Conservation (phyloP, 2,329 filamentous ascomycete species). For the Aspergillus fumigatiaffinis region DNA sequence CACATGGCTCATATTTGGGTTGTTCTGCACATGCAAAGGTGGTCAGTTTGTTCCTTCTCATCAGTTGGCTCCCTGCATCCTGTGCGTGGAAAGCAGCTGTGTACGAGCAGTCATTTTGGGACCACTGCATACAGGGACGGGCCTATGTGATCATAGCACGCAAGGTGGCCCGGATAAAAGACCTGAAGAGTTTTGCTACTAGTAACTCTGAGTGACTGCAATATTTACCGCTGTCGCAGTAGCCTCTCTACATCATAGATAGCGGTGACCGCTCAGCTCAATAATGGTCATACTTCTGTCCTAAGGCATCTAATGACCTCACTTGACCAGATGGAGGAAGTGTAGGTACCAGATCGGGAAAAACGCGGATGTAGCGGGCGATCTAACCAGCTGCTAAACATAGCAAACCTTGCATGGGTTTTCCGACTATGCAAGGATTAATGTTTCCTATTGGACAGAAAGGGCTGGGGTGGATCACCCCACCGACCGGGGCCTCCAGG, state of each 20-base stretch:
- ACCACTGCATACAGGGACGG: too few relatives aligned
- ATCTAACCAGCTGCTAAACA: constrained; percentile 23
- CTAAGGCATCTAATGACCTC: neutral
- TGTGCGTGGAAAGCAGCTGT: neutral
- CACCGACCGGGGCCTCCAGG: constrained; percentile 2
- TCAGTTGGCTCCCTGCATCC: neutral
- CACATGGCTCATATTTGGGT: neutral
- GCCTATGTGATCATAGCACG: neutral
- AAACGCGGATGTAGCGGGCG: constrained; percentile 11
- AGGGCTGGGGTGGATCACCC: constrained; percentile 3
- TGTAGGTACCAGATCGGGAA: neutral
- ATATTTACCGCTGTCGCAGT: neutral
- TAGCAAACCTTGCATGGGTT: constrained; percentile 22
- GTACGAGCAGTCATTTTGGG: neutral
- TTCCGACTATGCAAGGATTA: constrained; percentile 9
- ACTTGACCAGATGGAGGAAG: neutral
- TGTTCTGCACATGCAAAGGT: neutral
- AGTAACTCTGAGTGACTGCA: neutral
- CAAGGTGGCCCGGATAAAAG: too few relatives aligned
- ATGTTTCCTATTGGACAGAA: constrained; percentile 7
- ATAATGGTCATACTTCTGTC: neutral
- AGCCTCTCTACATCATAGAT: neutral
- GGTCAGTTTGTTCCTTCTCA: neutral
- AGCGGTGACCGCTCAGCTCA: neutral
- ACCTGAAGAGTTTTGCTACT: too few relatives aligned